These are phyloP conservation scores for Coffea humblotiana DNA, from an alignment of 305 asterid genomes.

Conservation along the genomic window DNA sequence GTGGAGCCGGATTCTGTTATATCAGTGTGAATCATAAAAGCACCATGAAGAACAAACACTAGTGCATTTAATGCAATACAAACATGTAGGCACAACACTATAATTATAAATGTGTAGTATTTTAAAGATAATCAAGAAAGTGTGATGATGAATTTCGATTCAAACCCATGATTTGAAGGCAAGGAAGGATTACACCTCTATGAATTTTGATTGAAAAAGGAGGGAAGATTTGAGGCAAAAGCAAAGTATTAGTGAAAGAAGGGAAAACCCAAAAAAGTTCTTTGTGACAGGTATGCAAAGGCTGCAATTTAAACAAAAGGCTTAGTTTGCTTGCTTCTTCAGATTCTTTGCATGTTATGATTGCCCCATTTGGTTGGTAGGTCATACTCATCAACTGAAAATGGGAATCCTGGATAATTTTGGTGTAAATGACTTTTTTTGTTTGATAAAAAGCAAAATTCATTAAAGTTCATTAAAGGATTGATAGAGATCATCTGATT, in stretches of 20 bases:
- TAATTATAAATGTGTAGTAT: too few relatives aligned
- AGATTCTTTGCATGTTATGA: constrained; percentile 26
- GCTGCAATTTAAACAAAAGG: constrained; percentile 21
- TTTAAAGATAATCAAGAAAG: constrained; percentile 8
- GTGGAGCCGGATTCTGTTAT: constrained; percentile 31
- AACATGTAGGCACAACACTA: background rate
- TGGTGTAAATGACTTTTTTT: background rate
- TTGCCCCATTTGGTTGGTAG: constrained; percentile 34
- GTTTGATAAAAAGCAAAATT: too few relatives aligned
- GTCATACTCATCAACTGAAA: constrained; percentile 30
- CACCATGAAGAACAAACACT: constrained; percentile 42
- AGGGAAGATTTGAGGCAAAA: constrained; percentile 72
- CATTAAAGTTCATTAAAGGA: too few relatives aligned
- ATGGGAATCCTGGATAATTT: background rate
- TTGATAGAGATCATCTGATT: too few relatives aligned
- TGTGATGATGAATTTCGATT: constrained; percentile 7
- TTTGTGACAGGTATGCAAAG: constrained; percentile 25
- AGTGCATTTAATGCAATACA: constrained; percentile 42
- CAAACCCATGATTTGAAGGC: constrained; percentile 21
- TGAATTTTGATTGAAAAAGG: constrained; percentile 54
- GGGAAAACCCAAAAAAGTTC: constrained; percentile 19
- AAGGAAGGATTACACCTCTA: constrained; percentile 31
- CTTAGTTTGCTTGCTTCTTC: constrained; percentile 51
- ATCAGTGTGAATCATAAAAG: constrained; percentile 41
- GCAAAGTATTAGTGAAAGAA: constrained; percentile 43